Evolutionary conservation across 805 yeast genomes (phyloP), one percentile per base, ranked within the genome.

Genomic region (Yueomyces sp.): DNA sequence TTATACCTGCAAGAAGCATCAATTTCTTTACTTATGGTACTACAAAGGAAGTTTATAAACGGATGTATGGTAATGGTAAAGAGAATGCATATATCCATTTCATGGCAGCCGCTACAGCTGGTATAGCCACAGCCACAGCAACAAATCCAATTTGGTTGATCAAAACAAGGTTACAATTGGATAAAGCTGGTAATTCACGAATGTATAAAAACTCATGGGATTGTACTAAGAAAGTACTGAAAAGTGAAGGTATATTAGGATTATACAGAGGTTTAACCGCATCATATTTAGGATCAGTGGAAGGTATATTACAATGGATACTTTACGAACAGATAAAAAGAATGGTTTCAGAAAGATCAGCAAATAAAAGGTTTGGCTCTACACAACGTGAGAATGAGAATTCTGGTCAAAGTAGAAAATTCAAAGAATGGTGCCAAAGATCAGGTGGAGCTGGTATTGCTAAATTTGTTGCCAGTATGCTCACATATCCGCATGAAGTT

Each of bases 361-460:
- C 67, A 67, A 42, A 62, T 64, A 49, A 57, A 52, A 19, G 19
- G 19, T 43, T 56, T 49, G 51, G 60, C 39, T 44, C 73, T 65
- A 19, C 19, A 19, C 19, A 19, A 19, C 19, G 19, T 19, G 19
- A 19, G 19, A 28, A 53, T 44, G 47, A 51, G 42, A 62, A 67
- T 4, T 62, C 58, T 44, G 59, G 73, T 3, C 66, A 74, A 2
- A 57, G 70, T 44, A 95, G 85, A 54, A 72, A 76, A 46, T 66
- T 86, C 29, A 63, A 80, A 51, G 95, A 86, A 56, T 92, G 98
- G 98, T 74, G 81, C 49, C 96, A 95, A 2, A 77, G 96, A 52
- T 86, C 96, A 0, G 97, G 97, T 2, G 85, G 96, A 38, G 98
- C 98, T 3, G 98, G 98, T 39, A 79, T 86, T 38, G 98, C 98